These are phyloP conservation scores for Epichloe festucae DNA, from an alignment of 2,329 filamentous ascomycete genomes.

Conservation along the genomic window DNA sequence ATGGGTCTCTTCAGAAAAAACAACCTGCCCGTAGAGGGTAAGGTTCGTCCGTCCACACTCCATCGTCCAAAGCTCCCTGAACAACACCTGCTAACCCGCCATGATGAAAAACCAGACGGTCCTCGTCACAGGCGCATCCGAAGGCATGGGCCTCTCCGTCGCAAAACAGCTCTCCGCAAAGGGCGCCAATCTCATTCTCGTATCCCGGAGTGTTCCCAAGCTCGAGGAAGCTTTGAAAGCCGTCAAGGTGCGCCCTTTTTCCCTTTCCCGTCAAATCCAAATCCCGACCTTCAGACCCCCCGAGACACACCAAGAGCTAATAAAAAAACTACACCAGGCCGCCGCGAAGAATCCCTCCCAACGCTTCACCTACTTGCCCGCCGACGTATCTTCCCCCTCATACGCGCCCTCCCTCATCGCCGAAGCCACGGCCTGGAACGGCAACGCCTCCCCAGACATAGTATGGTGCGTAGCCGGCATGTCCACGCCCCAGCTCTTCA, in stretches of 20 bases:
- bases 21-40: conserved; percentile 72
- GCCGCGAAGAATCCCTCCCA: conserved; percentile 57
- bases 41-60: conserved; percentile 37
- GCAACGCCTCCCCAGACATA: conserved; percentile 59
- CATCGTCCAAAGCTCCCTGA: not conserved
- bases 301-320: conserved; percentile 1
- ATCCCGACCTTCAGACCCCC: no score
- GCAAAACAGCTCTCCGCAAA: conserved; percentile 64
- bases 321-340: conserved; percentile 29
- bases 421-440: conserved; percentile 69
- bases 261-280: not conserved
- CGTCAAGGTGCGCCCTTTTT: conserved; percentile 39
- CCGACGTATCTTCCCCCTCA: conserved; percentile 61
- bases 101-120: conserved; percentile 48
- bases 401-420: conserved; percentile 59
- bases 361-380: conserved; percentile 70
- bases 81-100: conserved; percentile 1
- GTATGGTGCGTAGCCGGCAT: conserved; percentile 84
- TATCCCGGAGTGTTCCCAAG: conserved; percentile 64
- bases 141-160: conserved; percentile 75
- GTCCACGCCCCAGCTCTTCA: conserved; percentile 61
- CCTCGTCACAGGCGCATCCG: conserved; percentile 79
- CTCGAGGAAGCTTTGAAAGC: conserved; percentile 57
- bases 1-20: conserved; percentile 63
- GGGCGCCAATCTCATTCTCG: conserved; percentile 76